Percentiles rank a stretch among this genome's conserved stretches.
phyloP scores from a whole-genome alignment of 1,139 yeast genomes.

The Geotrichum reessii region DNA sequence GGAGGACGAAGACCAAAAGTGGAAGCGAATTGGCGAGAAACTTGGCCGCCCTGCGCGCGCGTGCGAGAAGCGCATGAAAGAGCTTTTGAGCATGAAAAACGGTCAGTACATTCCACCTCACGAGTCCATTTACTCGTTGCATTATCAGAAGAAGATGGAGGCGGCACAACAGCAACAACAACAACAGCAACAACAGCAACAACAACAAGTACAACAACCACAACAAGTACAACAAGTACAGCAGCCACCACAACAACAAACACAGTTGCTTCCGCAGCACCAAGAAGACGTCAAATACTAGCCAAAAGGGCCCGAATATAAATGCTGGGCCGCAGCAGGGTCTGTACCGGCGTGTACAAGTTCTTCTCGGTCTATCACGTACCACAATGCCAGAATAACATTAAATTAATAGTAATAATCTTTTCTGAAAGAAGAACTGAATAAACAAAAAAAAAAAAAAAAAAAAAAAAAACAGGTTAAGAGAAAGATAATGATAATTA shows the following conservation, averaged over 20 bases:
- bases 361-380: neutral
- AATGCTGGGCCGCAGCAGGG: neutral
- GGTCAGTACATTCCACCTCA: conserved; percentile 17
- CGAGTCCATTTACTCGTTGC: conserved; percentile 15
- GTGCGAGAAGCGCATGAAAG: conserved; percentile 29
- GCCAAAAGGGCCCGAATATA: neutral
- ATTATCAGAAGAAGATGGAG: conserved; percentile 1
- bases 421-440: neutral
- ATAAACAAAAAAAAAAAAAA: neutral
- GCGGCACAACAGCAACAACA: conserved; percentile 8
- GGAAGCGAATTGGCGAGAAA: conserved; percentile 31
- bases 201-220: neutral
- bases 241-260: no score
- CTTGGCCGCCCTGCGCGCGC: conserved; percentile 31
- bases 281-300: neutral
- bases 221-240: neutral
- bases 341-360: neutral
- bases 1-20: conserved; percentile 30
- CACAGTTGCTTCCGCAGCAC: neutral
- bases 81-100: conserved; percentile 10
- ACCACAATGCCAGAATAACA: neutral
- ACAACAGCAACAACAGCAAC: conserved; percentile 11
- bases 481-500: neutral
- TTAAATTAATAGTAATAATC: neutral
- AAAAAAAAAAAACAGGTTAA: no score